Percentiles rank a stretch among this genome's conserved stretches.
These are phyloP conservation scores for Leucoagaricus sp. DNA, from an alignment of 1,284 basidiomycete species.

Conservation along the genomic window DNA sequence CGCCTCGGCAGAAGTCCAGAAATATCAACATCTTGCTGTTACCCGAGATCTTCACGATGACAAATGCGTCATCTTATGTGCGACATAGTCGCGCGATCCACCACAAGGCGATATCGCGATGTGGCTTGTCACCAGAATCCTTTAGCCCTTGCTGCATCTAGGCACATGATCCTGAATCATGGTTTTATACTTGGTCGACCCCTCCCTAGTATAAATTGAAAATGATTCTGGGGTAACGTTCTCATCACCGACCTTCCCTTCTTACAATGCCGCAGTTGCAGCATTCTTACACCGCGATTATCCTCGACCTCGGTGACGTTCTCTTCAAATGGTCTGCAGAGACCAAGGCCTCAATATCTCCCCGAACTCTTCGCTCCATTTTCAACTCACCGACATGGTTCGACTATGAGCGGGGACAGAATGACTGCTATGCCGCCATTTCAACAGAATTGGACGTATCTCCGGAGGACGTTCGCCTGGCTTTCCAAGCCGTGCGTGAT, in stretches of 20 bases:
- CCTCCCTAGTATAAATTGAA: constrained; percentile 11
- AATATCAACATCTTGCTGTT: not conserved
- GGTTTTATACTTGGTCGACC: not conserved
- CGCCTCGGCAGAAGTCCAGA: not conserved
- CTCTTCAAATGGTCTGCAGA: constrained; percentile 57
- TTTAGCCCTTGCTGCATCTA: not conserved
- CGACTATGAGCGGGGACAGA: constrained; percentile 56
- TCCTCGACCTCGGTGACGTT: constrained; percentile 59
- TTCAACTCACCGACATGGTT: constrained; percentile 53
- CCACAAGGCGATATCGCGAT: constrained; percentile 2
- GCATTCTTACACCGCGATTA: constrained; percentile 26
- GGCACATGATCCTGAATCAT: constrained; percentile 11
- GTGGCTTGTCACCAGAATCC: not conserved
- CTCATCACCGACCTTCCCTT: not conserved
- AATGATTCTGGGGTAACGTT: not conserved
- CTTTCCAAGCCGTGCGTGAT: constrained; percentile 48
- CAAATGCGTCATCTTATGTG: not conserved
- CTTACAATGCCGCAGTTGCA: constrained; percentile 5
- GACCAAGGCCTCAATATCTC: constrained; percentile 47
- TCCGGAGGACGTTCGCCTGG: constrained; percentile 39
- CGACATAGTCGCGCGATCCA: not conserved
- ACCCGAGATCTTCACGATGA: constrained; percentile 12
- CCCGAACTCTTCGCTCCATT: constrained; percentile 44
- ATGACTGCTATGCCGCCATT: constrained; percentile 46
- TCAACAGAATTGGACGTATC: constrained; percentile 43